Evolutionary conservation across 2,329 filamentous ascomycete species (phyloP).

Genomic region (Juglanconis oblonga): DNA sequence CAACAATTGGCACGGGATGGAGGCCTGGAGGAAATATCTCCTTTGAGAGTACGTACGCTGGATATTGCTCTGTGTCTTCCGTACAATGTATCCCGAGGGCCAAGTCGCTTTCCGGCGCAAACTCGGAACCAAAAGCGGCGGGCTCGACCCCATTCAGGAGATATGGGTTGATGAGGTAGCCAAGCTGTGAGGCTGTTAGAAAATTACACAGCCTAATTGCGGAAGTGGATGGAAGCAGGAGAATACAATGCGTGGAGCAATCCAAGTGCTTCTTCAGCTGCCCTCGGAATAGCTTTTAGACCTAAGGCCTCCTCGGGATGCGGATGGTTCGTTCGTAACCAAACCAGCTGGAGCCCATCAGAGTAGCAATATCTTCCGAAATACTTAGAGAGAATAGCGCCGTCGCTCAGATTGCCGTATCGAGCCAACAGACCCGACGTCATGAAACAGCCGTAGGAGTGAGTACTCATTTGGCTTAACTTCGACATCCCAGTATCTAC

Average conservation of each 20-base stretch:
- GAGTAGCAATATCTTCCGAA: too few relatives aligned
- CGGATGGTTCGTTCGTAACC: too few relatives aligned
- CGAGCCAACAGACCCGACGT: not conserved
- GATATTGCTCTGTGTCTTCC: constrained; percentile 23
- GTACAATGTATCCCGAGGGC: constrained; percentile 24
- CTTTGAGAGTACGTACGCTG: constrained; percentile 19
- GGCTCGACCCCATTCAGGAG: constrained; percentile 19
- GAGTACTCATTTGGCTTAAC: constrained; percentile 28
- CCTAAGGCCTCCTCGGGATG: too few relatives aligned
- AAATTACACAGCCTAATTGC: too few relatives aligned
- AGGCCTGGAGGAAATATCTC: too few relatives aligned
- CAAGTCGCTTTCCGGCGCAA: constrained; percentile 21
- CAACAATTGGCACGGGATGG: too few relatives aligned
- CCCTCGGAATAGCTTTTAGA: too few relatives aligned
- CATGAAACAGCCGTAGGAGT: constrained; percentile 26
- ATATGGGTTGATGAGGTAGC: constrained; percentile 22
- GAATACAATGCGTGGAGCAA: too few relatives aligned
- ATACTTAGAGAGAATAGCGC: constrained; percentile 27
- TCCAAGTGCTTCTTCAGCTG: too few relatives aligned
- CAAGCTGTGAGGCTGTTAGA: constrained; percentile 23
- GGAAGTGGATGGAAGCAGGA: too few relatives aligned
- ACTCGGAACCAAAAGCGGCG: constrained; percentile 22
- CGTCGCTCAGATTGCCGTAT: constrained; percentile 33
- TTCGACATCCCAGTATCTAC: constrained; percentile 34
- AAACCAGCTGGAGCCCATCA: too few relatives aligned